Base-by-base conservation (phyloP, 208 protist species). In the Endotrypanum monterogeii region DNA sequence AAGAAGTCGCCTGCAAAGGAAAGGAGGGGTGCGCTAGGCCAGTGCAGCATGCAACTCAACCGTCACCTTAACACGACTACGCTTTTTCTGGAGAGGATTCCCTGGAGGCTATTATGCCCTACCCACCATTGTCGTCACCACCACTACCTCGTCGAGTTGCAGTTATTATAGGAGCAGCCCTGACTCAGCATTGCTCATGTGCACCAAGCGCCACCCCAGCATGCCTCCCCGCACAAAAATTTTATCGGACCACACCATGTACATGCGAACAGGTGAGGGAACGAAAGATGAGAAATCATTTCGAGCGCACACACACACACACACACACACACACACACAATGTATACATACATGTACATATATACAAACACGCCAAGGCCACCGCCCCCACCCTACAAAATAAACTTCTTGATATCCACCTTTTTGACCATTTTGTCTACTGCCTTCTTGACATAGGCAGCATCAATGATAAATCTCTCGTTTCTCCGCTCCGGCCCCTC, bases 381-480 rank as follows among this genome's bases (percentile, higher is more conserved):
- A n/a, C n/a, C 9, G 18, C 9, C 63, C 18, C 46, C 16, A 20
- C 44, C 25, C 73, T 82, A 98, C 78, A 98, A 72, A 37, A 98
- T 77, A 75, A 97, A 98, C 83, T 98, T 98, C 83, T 96, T 96
- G 67, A 98, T 96, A 71, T 98, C 95, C 69, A 96, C 89, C 83
- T 98, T 97, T 87, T 97, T 96, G 57, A 92, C 83, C 88, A 98
- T 94, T 61, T 76, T 76, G 48, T 97, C 93, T 23, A 98, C 92
- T 0, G 92, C 76, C 75, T 96, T 95, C 83, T 90, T 94, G 30
- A 98, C 93, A 79, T 98, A 97, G 54, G 83, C 91, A 2, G 88
- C 91, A 61, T 96, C 91, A 57, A 98, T 97, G 41, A 88, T 74
- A 37, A 98, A 89, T 25, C 76, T 91, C 76, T 98, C 91, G 46